Conservation (phyloP, 257 asterid genomes). For the Echium plantagineum region DNA sequence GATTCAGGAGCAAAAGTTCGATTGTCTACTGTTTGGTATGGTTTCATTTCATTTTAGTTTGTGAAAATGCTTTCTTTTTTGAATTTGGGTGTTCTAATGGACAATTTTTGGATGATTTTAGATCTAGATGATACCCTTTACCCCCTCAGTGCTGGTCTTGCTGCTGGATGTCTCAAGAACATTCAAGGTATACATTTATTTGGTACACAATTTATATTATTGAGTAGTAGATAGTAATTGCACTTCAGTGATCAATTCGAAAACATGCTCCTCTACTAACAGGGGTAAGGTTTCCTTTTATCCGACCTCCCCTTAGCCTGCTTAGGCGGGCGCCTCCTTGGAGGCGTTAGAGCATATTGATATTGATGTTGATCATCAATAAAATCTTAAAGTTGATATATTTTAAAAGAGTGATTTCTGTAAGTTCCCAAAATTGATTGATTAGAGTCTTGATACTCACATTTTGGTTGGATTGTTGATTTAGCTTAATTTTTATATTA, state of each 20-base stretch:
- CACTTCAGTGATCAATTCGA: too few species aligned
- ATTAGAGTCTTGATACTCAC: not conserved
- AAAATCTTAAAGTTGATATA: not conserved
- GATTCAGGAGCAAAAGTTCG: constrained; percentile 62
- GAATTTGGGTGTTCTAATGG: not conserved
- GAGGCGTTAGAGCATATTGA: too few species aligned
- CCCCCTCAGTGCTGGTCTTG: constrained; percentile 77
- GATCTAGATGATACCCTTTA: constrained; percentile 96
- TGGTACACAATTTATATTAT: not conserved
- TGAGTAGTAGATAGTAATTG: not conserved
- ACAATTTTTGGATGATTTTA: constrained; percentile 11
- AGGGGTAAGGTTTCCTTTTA: too few species aligned
- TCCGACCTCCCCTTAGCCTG: too few species aligned
- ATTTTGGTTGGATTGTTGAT: too few species aligned
- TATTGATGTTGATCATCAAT: too few species aligned
- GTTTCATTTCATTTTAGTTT: constrained; percentile 4
- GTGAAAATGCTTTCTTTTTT: not conserved
- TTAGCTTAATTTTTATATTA: not conserved
- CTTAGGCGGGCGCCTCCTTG: too few species aligned
- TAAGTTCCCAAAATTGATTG: not conserved
- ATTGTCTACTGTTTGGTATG: constrained; percentile 94
- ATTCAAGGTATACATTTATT: constrained; percentile 50
- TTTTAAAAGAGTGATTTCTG: not conserved
- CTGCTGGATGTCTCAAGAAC: constrained; percentile 48
- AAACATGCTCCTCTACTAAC: too few species aligned